These are phyloP conservation scores for Delphinella strobiligena DNA, from an alignment of 2,329 filamentous ascomycete genomes.

Conservation along the genomic window DNA sequence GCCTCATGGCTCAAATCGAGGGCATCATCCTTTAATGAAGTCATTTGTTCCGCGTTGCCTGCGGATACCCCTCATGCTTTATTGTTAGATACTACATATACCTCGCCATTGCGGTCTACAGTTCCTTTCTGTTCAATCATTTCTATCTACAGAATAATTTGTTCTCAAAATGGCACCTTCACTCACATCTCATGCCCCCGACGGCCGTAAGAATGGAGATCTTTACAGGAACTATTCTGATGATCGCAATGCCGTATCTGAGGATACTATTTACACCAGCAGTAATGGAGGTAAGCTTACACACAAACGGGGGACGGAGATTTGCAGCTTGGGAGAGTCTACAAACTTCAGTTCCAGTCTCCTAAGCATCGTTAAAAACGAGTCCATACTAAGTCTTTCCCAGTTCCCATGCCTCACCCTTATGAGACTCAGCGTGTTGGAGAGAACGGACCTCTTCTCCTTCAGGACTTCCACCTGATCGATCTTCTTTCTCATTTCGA, in stretches of 20 bases:
- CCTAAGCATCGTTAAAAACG: constrained; percentile 42
- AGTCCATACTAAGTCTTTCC: not conserved
- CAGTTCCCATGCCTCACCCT: constrained; percentile 29
- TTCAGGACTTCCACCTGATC: constrained; percentile 40
- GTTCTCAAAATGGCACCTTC: constrained; percentile 16
- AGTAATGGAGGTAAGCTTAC: too few relatives aligned
- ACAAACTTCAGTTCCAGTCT: constrained; percentile 42
- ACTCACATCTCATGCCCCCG: constrained; percentile 14
- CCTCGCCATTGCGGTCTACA: too few relatives aligned
- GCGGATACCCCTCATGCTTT: too few relatives aligned
- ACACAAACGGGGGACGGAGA: too few relatives aligned
- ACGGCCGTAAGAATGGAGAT: constrained; percentile 23
- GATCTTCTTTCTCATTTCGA: constrained; percentile 40
- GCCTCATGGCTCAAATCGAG: too few relatives aligned
- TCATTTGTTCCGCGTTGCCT: too few relatives aligned
- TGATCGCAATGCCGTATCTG: constrained; percentile 30
- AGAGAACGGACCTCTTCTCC: constrained; percentile 45
- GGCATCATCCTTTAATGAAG: too few relatives aligned
- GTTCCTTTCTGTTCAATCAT: too few relatives aligned
- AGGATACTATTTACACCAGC: constrained; percentile 41
- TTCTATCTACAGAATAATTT: too few relatives aligned
- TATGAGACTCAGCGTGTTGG: constrained; percentile 46
- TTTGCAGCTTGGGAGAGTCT: too few relatives aligned
- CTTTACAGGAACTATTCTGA: constrained; percentile 31
- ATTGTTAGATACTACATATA: too few relatives aligned